Evolutionary conservation across 768 basidiomycete genomes (phyloP), one percentile per base, ranked within the genome.

Genomic region (Grammothele lineata): DNA sequence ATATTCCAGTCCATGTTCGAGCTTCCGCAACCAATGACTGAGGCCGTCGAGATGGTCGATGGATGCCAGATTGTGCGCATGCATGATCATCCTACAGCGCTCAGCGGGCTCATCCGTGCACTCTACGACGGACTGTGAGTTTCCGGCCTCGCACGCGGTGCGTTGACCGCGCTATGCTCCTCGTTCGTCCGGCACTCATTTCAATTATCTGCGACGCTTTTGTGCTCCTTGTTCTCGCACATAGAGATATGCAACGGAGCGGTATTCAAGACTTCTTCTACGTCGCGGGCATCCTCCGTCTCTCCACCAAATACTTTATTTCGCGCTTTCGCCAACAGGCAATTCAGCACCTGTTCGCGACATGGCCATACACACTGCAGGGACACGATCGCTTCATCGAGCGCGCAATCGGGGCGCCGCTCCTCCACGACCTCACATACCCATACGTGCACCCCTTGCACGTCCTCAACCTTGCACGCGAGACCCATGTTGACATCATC

Each of bases 301-400:
- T 83, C 11, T 59, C 80, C 10, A 79, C 75, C 24, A 83, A 83
- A 53, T 83, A 83, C 46, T 75, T 81, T 56, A 73, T 82, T 26
- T 56, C 63, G 5, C 69, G 72, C 40, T 69, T 81, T 5, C 75
- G 80, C n/a, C 56, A 58, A n/a, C 68, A 75, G 49, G 76, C 75
- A 27, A 74, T 81, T 43, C 64, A 64, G 40, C 67, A 72, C 45
- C 69, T 83, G 12, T 60, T 69, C 12, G 59, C 69, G 45, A 77
- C 72, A 1, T 83, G 80, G 81, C 63, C 73, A 10, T 63, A 71
- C 38, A 78, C 78, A 3, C 68, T 83, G 4, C 61, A 68, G 32
- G 77, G 76, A 9, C 80, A 82, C 51, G 78, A 82, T 50, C 63
- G 63, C 18, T 80, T 81, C 77, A 70, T 81, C 11, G 65, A 72